Evolutionary conservation across 306 rosid species (phyloP).

Genomic region (Chamaecrista fasciculata): DNA sequence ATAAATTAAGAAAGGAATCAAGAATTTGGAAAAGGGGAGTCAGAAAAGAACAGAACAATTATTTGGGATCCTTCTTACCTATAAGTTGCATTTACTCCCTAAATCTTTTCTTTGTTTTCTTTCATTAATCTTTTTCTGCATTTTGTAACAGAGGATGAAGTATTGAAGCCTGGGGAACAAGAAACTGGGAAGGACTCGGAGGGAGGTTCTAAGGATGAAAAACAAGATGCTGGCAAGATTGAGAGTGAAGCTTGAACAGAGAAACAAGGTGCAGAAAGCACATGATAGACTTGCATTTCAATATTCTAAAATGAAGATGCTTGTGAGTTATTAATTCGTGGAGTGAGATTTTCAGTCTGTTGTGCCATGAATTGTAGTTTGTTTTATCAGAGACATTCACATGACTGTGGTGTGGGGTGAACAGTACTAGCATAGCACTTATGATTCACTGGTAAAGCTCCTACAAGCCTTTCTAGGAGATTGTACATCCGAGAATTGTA

Average conservation of each 20-base stretch:
- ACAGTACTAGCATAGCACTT: constrained; percentile 10
- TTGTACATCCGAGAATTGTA: constrained; percentile 36
- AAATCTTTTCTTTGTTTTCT: background rate
- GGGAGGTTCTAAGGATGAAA: constrained; percentile 19
- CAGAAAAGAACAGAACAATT: background rate
- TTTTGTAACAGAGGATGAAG: constrained; percentile 51
- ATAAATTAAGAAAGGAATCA: background rate
- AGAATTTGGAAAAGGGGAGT: background rate
- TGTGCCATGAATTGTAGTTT: background rate
- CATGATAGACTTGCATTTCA: constrained; percentile 29
- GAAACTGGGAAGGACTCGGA: constrained; percentile 9
- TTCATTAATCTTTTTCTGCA: background rate
- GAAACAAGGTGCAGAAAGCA: constrained; percentile 42
- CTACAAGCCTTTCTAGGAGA: constrained; percentile 27
- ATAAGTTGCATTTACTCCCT: background rate
- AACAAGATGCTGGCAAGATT: constrained; percentile 19
- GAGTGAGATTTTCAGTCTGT: constrained; percentile 23
- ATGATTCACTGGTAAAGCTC: constrained; percentile 8
- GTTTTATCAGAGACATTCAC: constrained; percentile 6
- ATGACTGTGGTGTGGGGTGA: background rate
- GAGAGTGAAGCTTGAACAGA: constrained; percentile 36
- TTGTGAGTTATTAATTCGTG: constrained; percentile 26
- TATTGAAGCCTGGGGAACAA: constrained; percentile 45
- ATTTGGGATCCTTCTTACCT: background rate
- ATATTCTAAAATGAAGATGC: constrained; percentile 23